Evolutionary conservation across 257 asterid genomes (phyloP).

Genomic region (Ehretia macrophylla): DNA sequence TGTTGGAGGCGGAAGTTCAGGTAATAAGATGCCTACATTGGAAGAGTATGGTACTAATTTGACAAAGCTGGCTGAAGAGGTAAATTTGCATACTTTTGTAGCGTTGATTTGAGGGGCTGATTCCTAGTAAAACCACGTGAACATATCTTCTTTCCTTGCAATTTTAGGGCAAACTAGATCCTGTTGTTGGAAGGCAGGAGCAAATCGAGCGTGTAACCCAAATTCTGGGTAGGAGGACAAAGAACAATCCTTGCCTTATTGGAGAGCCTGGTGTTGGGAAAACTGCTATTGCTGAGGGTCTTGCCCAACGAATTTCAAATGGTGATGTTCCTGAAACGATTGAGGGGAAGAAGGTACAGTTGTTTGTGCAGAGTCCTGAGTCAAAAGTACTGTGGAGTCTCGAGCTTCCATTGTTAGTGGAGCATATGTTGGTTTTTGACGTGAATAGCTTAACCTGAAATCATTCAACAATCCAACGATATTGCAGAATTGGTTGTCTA

Average conservation of each 20-base stretch:
- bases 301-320: slow-evolving; percentile 28
- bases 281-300: slow-evolving; percentile 41
- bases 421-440: too few species aligned
- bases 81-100: not conserved
- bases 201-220: slow-evolving; percentile 38
- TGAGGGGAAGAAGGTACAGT: slow-evolving; percentile 30
- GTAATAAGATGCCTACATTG: slow-evolving; percentile 44
- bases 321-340: slow-evolving; percentile 32
- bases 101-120: not conserved
- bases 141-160: not conserved
- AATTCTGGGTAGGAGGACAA: slow-evolving; percentile 37
- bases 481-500: too few species aligned
- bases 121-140: not conserved
- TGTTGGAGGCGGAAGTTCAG: slow-evolving; percentile 39
- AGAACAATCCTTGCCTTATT: slow-evolving; percentile 36
- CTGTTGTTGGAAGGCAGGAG: slow-evolving; percentile 38
- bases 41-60: slow-evolving; percentile 28
- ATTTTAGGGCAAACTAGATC: slow-evolving; percentile 37
- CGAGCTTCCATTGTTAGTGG: not conserved
- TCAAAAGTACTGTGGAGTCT: not conserved
- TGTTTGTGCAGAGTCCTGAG: not conserved
- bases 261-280: slow-evolving; percentile 50
- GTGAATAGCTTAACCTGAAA: too few species aligned
- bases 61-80: slow-evolving; percentile 30
- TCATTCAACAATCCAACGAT: too few species aligned